Percentiles rank a stretch among this genome's conserved stretches.
These are phyloP conservation scores for Taiozyma sp. DNA, from an alignment of 1,139 yeast genomes.

Conservation along the genomic window DNA sequence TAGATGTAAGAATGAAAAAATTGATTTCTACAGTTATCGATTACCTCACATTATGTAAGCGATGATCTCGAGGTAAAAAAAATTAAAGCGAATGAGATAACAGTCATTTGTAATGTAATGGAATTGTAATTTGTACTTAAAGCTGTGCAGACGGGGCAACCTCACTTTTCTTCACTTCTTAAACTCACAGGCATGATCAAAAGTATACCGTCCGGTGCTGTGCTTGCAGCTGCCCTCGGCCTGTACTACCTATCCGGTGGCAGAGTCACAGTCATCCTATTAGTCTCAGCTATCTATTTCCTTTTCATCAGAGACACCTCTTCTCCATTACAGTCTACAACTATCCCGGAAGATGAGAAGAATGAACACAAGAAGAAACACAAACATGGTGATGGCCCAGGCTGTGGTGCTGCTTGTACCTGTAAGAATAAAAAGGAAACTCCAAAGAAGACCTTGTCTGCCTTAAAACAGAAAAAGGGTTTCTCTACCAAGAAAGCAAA, in stretches of 20 bases:
- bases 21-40: neutral
- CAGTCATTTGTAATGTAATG: neutral
- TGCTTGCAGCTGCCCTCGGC: constrained; percentile 2
- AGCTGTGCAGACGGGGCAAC: no score
- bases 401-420: constrained; percentile 27
- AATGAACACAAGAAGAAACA: constrained; percentile 14
- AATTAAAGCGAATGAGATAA: neutral
- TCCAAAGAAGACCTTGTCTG: constrained; percentile 22
- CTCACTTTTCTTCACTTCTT: neutral
- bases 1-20: neutral
- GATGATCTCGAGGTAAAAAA: neutral
- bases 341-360: neutral
- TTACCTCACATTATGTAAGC: neutral
- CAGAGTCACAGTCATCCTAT: constrained; percentile 29
- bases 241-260: constrained; percentile 28
- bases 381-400: constrained; percentile 23
- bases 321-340: neutral
- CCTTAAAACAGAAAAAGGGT: constrained; percentile 18
- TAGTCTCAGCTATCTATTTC: constrained; percentile 24
- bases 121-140: no score
- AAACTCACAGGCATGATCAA: neutral
- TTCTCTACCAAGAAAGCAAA: constrained; percentile 10
- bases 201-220: constrained; percentile 5
- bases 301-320: constrained; percentile 19
- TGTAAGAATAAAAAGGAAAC: constrained; percentile 21